Base-by-base conservation (phyloP, 208 protist species). In the Blechomonas ayalai region DNA sequence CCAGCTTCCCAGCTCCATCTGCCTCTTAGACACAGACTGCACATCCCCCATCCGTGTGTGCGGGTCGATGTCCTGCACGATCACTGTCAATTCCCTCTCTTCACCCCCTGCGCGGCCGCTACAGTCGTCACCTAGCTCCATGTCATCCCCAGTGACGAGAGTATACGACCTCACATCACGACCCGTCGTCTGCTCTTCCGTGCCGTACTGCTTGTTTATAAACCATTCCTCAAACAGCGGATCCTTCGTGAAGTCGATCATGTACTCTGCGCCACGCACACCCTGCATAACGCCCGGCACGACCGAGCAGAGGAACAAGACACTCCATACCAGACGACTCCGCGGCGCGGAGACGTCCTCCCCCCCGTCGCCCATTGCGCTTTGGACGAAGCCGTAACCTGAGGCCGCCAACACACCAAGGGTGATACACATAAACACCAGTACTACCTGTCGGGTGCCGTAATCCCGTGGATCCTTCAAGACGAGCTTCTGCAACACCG, bases 381-480 rank as follows among this genome's bases (percentile, higher is more conserved):
- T 10, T 18, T 10, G 9, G 23, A 39, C 12, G 8, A 48, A 43
- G 35, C 40, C 59, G 54, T 65, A 66, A 12, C 60, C 36, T 9
- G 70, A 64, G 4, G 75, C 70, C 13, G 80, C 33, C 12, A 49
- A 41, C 4, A 84, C 65, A 5, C 75, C 75, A 9, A 47, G 18
- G 19, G 61, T 50, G 36, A 79, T 75, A 15, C 57, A 61, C 23
- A 44, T 25, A 18, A 84, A 84, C 56, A 55, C 63, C 3, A 63
- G 22, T 4, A 24, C 42, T 4, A 79, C 49, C 33, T 50, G 68
- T 0, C 24, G 34, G 39, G 72, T 78, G 7, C 29, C 19, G 53
- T 80, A 80, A 24, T 56, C 36, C 16, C 75, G 65, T 10, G 37
- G 48, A 54, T 84, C 75, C 22, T 57, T 51, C 43, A 84, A 38